phyloP scores from a whole-genome alignment of 2,329 filamentous ascomycete genomes.

The Colletotrichum trifolii region DNA sequence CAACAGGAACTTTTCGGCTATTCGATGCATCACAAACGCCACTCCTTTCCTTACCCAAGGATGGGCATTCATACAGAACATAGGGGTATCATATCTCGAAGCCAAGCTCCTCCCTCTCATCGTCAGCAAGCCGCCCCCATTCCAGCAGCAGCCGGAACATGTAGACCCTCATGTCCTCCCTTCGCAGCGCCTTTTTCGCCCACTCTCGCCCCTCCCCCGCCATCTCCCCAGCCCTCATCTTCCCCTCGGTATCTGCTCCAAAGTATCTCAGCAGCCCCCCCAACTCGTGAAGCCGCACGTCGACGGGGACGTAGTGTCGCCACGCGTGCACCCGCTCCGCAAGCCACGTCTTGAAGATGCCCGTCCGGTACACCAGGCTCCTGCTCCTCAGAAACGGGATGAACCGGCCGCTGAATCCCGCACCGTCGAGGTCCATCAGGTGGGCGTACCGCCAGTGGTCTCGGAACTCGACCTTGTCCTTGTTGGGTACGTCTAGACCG shows the following conservation, averaged over 20 bases:
- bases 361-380: conserved; percentile 67
- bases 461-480: conserved; percentile 43
- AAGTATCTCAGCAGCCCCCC: conserved; percentile 38
- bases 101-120: conserved; percentile 55
- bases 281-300: conserved; percentile 49
- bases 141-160: conserved; percentile 78
- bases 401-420: conserved; percentile 61
- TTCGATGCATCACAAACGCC: too few relatives aligned
- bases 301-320: conserved; percentile 73
- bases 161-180: conserved; percentile 81
- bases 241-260: conserved; percentile 34
- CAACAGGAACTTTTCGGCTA: too few relatives aligned
- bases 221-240: conserved; percentile 37
- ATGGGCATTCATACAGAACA: too few relatives aligned
- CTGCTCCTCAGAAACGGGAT: conserved; percentile 61
- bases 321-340: conserved; percentile 70
- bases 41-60: too few relatives aligned
- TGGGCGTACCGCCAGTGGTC: conserved; percentile 60
- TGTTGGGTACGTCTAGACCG: conserved; percentile 37
- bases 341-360: conserved; percentile 73
- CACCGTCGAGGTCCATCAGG: conserved; percentile 69
- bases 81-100: conserved; percentile 40
- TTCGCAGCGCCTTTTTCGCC: conserved; percentile 67
- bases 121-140: conserved; percentile 73
- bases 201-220: conserved; percentile 60